phyloP scores from a whole-genome alignment of 108 stramenopile genomes.

The Cyclostephanos tholiformis region DNA sequence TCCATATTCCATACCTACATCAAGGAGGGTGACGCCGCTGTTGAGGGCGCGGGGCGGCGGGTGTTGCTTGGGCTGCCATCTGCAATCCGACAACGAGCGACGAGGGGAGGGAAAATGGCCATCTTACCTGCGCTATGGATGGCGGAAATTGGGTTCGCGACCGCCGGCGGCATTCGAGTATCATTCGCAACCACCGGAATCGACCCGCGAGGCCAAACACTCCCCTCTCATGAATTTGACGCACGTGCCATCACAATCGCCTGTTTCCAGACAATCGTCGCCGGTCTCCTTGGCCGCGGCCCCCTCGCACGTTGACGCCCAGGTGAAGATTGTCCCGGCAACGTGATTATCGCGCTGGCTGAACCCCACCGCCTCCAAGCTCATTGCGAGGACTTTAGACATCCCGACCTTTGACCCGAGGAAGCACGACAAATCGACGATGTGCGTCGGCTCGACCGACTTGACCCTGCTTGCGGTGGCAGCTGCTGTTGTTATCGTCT shows the following conservation, averaged over 20 bases:
- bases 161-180: not conserved
- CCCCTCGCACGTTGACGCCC: conserved; percentile 37
- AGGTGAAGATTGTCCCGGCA: conserved; percentile 29
- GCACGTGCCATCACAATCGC: conserved; percentile 41
- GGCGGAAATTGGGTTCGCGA: too few species aligned
- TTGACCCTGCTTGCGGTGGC: not conserved
- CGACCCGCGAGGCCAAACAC: conserved; percentile 30
- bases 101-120: too few species aligned
- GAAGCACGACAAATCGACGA: conserved; percentile 39
- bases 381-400: conserved; percentile 39
- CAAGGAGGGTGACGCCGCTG: too few species aligned
- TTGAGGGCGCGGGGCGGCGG: too few species aligned
- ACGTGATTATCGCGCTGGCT: conserved; percentile 44
- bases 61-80: too few species aligned
- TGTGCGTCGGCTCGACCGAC: conserved; percentile 15
- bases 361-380: conserved; percentile 24
- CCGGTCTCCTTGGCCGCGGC: conserved; percentile 34
- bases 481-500: not conserved
- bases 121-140: too few species aligned
- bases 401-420: conserved; percentile 44
- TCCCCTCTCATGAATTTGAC: conserved; percentile 19
- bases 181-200: not conserved
- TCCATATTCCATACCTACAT: too few species aligned
- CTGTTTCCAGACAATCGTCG: conserved; percentile 31
- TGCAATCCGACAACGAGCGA: too few species aligned